Base-by-base conservation (phyloP, 331 rosid genomes). In the Dryas integrifolia region DNA sequence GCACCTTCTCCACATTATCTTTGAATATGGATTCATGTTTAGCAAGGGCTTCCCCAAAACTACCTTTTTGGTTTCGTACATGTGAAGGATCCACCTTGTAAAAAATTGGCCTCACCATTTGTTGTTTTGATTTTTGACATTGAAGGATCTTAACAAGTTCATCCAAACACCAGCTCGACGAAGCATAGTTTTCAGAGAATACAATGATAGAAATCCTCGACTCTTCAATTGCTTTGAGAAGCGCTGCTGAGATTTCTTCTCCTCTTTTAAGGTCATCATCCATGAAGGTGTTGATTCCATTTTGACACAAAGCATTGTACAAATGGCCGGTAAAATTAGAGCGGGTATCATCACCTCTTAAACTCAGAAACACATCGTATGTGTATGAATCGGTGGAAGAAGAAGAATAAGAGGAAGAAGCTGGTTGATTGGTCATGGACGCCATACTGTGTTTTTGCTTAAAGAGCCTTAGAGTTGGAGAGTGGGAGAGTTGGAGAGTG, bases 1-100 rank as follows among this genome's bases (percentile, higher is more conserved):
- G 1, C 15, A 56, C 60, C 12, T 56, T 56, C 38, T 56, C 9
- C 10, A 43, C 43, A 46, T 11, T 0, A 4, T 63, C 14, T 0
- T 63, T 63, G 69, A 41, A n/a, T n/a, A 0, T 43, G 0, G n/a
- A 2, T 1, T 64, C 51, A 1, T n/a, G 69, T 12, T 1, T 11
- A 0, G 40, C 30, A 64, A 61, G 46, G 1, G 30, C 67, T 5
- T 61, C 9, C 30, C 72, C 72, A 15, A 48, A 67, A 3, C 13
- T 4, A 7, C 72, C 72, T 48, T 0, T 4, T 30, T 49, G 72
- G 14, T 51, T 10, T 10, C 72, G 3, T 0, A 68, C 49, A 16
- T 68, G 7, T 3, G 72, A 50, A 6, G 72, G 72, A 51, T 38
- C 49, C 35, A 68, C 72, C 60, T 38, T 68, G 61, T 51, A 51